phyloP scores from a whole-genome alignment of 345 rosid genomes.

The Gossypium turneri region DNA sequence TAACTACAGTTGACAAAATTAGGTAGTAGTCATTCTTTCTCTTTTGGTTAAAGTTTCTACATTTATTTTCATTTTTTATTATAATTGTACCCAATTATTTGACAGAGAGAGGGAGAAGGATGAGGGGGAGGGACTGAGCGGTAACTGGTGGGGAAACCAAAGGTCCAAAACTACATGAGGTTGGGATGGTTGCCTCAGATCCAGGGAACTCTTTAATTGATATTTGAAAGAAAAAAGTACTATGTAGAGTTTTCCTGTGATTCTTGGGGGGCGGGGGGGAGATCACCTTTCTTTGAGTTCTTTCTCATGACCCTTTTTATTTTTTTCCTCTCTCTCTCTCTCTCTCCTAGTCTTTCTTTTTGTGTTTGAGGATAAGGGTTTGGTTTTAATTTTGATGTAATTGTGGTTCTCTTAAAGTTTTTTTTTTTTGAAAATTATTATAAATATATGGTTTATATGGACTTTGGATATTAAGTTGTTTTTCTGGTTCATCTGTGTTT shows the following conservation, averaged over 20 bases:
- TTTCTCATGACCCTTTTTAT: conserved; percentile 46
- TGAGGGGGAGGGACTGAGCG: background rate
- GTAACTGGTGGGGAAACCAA: background rate
- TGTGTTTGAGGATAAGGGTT: conserved; percentile 31
- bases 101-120: conserved; percentile 22
- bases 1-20: conserved; percentile 24
- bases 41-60: background rate
- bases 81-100: conserved; percentile 25
- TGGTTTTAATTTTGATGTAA: conserved; percentile 22
- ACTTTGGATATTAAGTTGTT: conserved; percentile 25
- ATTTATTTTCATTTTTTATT: background rate
- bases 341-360: conserved; percentile 17
- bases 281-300: conserved; percentile 36
- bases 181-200: conserved; percentile 55
- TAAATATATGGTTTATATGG: background rate
- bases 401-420: conserved; percentile 1
- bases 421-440: background rate
- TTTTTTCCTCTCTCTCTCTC: background rate
- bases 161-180: conserved; percentile 31
- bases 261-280: conserved; percentile 36
- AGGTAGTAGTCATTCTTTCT: conserved; percentile 18
- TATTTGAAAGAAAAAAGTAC: conserved; percentile 30
- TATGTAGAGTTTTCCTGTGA: conserved; percentile 46
- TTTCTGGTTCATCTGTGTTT: conserved; percentile 22
- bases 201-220: conserved; percentile 46